Conservation (phyloP, 148 eudicot species). For the Silene latifolia region DNA sequence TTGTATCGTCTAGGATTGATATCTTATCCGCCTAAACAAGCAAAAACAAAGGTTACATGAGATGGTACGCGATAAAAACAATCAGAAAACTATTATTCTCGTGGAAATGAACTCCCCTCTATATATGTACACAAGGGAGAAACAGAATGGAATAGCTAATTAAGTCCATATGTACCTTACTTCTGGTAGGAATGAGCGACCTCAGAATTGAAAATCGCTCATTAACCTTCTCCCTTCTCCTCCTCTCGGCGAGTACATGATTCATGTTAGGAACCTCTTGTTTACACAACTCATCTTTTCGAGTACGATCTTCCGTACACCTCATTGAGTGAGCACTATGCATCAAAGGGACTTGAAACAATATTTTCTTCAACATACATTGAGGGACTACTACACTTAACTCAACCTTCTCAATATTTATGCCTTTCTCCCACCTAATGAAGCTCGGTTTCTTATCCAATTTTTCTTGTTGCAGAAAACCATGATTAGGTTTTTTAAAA, state of each 20-base stretch:
- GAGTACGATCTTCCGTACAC: slow-evolving; percentile 24
- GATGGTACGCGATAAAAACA: not conserved
- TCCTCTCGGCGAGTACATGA: slow-evolving; percentile 55
- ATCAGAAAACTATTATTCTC: not conserved
- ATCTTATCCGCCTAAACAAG: slow-evolving; percentile 60
- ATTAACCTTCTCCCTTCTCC: slow-evolving; percentile 48
- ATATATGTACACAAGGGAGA: no score
- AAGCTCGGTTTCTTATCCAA: slow-evolving; percentile 42
- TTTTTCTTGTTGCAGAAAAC: slow-evolving; percentile 38
- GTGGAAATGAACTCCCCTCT: not conserved
- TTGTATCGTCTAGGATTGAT: slow-evolving; percentile 68
- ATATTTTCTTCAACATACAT: slow-evolving; percentile 51
- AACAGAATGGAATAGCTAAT: no score
- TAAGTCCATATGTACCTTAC: slow-evolving; percentile 43
- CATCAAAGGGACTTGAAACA: slow-evolving; percentile 60
- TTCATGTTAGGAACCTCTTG: slow-evolving; percentile 29
- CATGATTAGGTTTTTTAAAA: slow-evolving; percentile 45
- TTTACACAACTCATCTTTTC: slow-evolving; percentile 21
- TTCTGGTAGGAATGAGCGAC: slow-evolving; percentile 54
- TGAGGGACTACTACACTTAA: slow-evolving; percentile 32
- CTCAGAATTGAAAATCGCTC: slow-evolving; percentile 54
- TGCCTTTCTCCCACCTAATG: slow-evolving; percentile 47
- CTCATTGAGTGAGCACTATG: slow-evolving; percentile 27
- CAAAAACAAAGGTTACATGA: not conserved
- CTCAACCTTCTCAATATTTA: not conserved